These are phyloP conservation scores for Phaseolus coccineus DNA, from an alignment of 331 rosid genomes.

Conservation along the genomic window DNA sequence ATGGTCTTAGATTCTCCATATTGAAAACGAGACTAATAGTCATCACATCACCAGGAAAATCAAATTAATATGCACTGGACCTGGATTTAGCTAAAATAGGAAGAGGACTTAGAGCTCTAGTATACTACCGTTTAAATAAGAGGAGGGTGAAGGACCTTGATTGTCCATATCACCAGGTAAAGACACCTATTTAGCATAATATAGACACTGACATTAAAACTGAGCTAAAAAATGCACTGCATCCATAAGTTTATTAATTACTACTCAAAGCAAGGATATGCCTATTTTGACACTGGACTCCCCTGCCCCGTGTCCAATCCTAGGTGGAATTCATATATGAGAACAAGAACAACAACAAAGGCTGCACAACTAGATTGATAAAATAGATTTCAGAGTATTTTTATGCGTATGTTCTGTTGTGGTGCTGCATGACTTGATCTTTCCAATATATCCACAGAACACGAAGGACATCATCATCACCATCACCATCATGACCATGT, in stretches of 20 bases:
- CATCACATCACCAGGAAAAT: too few species aligned
- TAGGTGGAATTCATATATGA: neutral
- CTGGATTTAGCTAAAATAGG: too few species aligned
- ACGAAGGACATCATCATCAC: constrained; percentile 62
- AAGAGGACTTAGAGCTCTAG: too few species aligned
- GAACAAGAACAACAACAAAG: neutral
- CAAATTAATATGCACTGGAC: too few species aligned
- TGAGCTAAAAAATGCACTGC: neutral
- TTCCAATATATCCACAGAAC: constrained; percentile 56
- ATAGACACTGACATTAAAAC: too few species aligned
- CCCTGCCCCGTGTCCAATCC: neutral
- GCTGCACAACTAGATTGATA: neutral
- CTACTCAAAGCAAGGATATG: neutral
- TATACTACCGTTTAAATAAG: too few species aligned
- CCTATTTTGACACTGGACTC: neutral
- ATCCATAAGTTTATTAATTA: neutral
- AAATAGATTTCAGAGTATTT: neutral
- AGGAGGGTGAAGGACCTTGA: too few species aligned
- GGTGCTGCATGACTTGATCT: constrained; percentile 32
- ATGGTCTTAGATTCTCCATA: too few species aligned
- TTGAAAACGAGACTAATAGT: too few species aligned
- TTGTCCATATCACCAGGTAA: too few species aligned
- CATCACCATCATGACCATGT: constrained; percentile 62
- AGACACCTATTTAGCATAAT: too few species aligned
- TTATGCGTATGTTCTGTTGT: constrained; percentile 1